phyloP scores from a whole-genome alignment of 345 rosid genomes.

The Rhodamnia argentea region DNA sequence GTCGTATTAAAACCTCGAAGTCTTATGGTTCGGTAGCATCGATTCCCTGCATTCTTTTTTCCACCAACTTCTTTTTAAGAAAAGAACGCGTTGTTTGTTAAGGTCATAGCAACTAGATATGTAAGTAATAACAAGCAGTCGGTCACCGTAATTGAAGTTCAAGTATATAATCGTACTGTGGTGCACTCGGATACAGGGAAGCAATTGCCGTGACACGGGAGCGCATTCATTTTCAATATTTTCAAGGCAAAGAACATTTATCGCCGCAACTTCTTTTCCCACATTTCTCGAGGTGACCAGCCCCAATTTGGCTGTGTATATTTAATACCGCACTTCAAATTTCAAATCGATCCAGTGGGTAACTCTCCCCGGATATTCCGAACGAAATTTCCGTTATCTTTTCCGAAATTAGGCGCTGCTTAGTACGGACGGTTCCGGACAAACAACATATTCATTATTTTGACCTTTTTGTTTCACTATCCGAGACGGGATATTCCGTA shows the following conservation, averaged over 20 bases:
- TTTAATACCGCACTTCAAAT: background rate
- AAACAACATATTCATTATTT: background rate
- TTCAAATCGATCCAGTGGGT: background rate
- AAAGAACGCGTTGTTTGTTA: background rate
- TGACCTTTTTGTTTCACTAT: background rate
- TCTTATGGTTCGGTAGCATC: too few species aligned
- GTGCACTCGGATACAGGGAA: accelerated
- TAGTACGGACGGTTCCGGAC: accelerated
- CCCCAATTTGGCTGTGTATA: accelerated
- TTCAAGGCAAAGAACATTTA: background rate
- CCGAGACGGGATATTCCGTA: background rate
- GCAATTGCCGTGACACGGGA: accelerated
- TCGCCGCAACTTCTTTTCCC: too few species aligned
- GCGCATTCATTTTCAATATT: background rate
- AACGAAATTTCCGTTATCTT: background rate
- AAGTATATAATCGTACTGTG: background rate
- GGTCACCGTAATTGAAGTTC: accelerated
- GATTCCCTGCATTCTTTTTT: background rate
- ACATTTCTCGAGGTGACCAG: accelerated
- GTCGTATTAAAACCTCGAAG: too few species aligned
- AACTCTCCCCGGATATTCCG: background rate
- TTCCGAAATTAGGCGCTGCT: background rate
- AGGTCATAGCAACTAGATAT: too few species aligned
- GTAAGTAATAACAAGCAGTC: background rate
- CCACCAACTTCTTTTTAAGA: too few species aligned